Base-by-base conservation (phyloP, 1,284 basidiomycete genomes). In the Rhodotorula sp. region DNA sequence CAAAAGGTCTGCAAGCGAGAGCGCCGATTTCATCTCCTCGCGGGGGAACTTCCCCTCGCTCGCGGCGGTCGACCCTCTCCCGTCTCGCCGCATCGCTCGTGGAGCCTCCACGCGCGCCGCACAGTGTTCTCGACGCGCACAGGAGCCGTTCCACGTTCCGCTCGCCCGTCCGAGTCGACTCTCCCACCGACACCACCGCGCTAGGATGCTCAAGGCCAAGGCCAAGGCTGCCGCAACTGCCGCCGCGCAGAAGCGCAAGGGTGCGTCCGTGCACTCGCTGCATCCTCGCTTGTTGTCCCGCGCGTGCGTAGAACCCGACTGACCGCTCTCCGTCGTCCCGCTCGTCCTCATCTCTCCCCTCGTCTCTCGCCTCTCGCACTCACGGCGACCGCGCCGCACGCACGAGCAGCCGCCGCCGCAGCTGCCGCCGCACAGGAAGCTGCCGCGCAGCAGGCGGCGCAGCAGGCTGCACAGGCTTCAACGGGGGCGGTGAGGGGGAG, bases 351-450 rank as follows among this genome's bases (percentile, higher is more conserved):
- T 39, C 61, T 6, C 12, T 17, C 21, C 22, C 2, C 5, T 5
- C 34, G 15, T 25, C 27, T 17, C 25, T 27, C n/a, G n/a, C n/a
- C n/a, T n/a, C 37, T 21, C 46, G 22, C 29, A 10, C 36, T 34
- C 57, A 36, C 32, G 12, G 32, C 51, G n/a, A 2, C 37, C 6
- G 1, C 22, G 6, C 65, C n/a, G 15, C 34, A 29, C 55, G 22
- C 55, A 27, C 25, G 8, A 9, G 32, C 50, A 68, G 66, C 70
- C 54, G 70, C 70, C 34, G 70, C 70, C 6, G 70, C 70, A 22
- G 70, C 66, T 7, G 70, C 66, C 44, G 70, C 70, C 22, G 63
- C 64, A 7, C 70, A 71, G 44, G 70, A 72, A 37, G 66, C 66
- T 1, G 70, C 70, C 12, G 66, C 70, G 0, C 70, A 71, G 29